Base-by-base conservation (phyloP, 192 early-diverging fungal genomes). In the Spizellomyces punctatus region DNA sequence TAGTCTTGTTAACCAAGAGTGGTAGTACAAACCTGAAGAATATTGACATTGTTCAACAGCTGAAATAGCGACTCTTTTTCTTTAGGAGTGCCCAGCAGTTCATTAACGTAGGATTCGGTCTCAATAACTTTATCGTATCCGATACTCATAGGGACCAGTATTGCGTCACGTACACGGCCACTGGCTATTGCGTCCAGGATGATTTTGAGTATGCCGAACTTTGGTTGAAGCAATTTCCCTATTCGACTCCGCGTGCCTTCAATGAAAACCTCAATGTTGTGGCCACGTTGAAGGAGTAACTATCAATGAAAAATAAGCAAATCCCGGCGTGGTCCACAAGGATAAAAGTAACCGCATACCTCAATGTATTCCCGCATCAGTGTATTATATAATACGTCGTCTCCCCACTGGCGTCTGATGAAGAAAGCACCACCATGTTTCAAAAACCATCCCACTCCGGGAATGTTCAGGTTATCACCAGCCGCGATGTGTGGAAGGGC, bases 61-160 rank as follows among this genome's bases (percentile, higher is more conserved):
- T 87, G 85, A 73, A 81, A 83, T 69, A 94, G 64, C 65, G 86
- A 89, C 77, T 94, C 93, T 71, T 89, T 90, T 50, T 90, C 84
- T 72, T 94, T 94, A 58, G 91, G 91, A 59, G 81, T 89, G 17
- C 93, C 93, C 17, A 94, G 76, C 0, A 94, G 75, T 69, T 94
- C 93, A 65, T 89, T 87, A 21, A 89, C 88, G 71, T 93, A 94
- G 5, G 87, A 85, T 67, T 86, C 86, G 0, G 90, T 93, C 69
- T 94, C 92, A 63, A 94, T 93, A 16, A 86, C 87, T 76, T 92
- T 94, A 67, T 93, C 93, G 72, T 94, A 94, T 14, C 92, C 91
- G 63, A 94, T 88, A 42, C 85, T 88, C 75, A 94, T 90, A 5
- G 93, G 93, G 1, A 93, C 91, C 54, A 94, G 80, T 54, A 89